Evolutionary conservation across 352 stramenopile species (phyloP), one percentile per base, ranked within the genome.

Genomic region (Blastocystis hominis): DNA sequence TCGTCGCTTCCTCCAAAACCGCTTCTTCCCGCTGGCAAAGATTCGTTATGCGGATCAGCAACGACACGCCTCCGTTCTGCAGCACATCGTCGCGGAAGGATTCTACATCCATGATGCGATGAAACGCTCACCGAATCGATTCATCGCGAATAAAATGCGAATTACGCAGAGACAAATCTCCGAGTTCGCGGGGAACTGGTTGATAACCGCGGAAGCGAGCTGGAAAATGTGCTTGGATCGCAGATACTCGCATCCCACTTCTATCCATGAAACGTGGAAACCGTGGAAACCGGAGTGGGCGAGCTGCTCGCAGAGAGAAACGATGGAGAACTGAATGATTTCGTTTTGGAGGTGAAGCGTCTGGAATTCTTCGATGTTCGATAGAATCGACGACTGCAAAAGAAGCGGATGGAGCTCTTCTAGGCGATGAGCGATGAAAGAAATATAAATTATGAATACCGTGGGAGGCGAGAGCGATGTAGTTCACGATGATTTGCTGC

Each of bases 401-500:
- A 84, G 30, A 13, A 6, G 20, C 30, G 34, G 44, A 53, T 84
- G 72, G 17, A 68, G 50, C 13, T 2, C 10, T 34, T 66, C 72
- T 84, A 68, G 24, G 24, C 17, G 17, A 13, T 84, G 34, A 64
- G 9, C 13, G 13, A 0, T 24, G 15, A 2, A 17, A 30, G 24
- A 30, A 30, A 30, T 30, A 30, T 30, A 30, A 30, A 30, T 30
- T 30, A 30, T 30, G 24, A 3, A 24, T 6, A 84, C 72, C 72
- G n/a, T 69, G 30, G 15, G 66, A 17, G 2, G 72, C 72, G 20
- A 84, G 72, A 47, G 68, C 30, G 40, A 30, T 64, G 50, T 66
- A 84, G 44, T 84, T 84, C 3, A 53, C 46, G 20, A 84, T 34
- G 13, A 84, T 44, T 17, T 84, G 72, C 20, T 84, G 50, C 2